Percentiles rank a stretch among this genome's conserved stretches.
Conservation (phyloP, 139 green algal species). For the Chlorella vulgaris region DNA sequence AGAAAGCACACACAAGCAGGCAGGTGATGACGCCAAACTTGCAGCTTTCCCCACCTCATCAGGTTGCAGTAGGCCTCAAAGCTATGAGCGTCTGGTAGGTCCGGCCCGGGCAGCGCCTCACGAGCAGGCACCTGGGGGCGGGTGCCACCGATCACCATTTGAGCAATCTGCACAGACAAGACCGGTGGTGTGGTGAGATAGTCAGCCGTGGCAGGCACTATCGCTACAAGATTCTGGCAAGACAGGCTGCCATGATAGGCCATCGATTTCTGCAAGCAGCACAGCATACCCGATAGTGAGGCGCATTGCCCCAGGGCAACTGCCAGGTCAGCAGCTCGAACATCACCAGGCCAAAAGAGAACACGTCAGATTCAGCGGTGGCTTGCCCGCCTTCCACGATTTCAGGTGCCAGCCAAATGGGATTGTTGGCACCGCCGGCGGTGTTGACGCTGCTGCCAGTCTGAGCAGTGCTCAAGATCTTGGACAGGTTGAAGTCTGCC, state of each 20-base stretch:
- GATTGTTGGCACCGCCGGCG: background rate
- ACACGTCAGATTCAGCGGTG: background rate
- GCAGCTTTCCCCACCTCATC: background rate
- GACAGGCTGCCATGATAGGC: too few species aligned
- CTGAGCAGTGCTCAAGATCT: too few species aligned
- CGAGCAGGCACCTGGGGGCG: background rate
- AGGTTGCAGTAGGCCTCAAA: background rate
- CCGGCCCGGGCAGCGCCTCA: background rate
- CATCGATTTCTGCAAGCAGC: too few species aligned
- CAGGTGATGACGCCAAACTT: background rate
- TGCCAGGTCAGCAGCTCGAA: conserved; percentile 14
- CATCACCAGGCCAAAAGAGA: background rate
- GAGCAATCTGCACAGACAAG: background rate
- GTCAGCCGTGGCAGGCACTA: too few species aligned
- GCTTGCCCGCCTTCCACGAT: background rate
- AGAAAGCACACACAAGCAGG: too few species aligned
- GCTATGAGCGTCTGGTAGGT: background rate
- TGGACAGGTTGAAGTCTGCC: conserved; percentile 22
- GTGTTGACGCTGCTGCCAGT: background rate
- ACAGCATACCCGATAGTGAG: background rate
- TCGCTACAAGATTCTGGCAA: too few species aligned
- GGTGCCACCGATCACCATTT: background rate
- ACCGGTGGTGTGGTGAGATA: too few species aligned
- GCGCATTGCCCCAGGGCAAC: background rate
- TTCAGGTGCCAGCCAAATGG: background rate